phyloP scores from a whole-genome alignment of 2,329 filamentous ascomycete species.

The Aschersonia sp. region DNA sequence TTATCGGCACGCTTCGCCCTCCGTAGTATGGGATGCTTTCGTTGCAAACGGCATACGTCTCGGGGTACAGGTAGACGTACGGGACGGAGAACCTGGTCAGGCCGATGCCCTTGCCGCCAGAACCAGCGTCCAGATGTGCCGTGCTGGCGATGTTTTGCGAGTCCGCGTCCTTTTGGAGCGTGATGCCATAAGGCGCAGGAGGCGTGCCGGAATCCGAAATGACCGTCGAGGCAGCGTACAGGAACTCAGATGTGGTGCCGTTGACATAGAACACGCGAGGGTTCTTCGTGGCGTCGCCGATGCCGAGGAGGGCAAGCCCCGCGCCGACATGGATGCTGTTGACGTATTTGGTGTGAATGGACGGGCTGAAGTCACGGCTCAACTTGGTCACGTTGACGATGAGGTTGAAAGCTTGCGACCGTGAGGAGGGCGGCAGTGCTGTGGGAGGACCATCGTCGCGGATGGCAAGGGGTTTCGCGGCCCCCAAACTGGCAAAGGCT shows the following conservation, averaged over 20 bases:
- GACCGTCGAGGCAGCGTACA: slow-evolving; percentile 4
- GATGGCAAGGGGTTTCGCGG: slow-evolving; percentile 8
- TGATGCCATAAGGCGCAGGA: slow-evolving; percentile 9
- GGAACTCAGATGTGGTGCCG: slow-evolving; percentile 23
- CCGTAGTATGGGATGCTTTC: slow-evolving; percentile 26
- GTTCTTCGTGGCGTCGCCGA: slow-evolving; percentile 11
- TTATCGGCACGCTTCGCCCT: slow-evolving; percentile 17
- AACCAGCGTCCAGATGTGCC: background rate
- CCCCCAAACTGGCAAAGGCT: slow-evolving; percentile 11
- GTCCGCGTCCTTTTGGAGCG: background rate
- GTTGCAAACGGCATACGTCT: slow-evolving; percentile 27
- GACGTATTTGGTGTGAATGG: slow-evolving; percentile 25
- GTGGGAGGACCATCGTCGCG: slow-evolving; percentile 5
- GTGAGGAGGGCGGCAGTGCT: slow-evolving; percentile 5
- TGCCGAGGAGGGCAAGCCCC: slow-evolving; percentile 22
- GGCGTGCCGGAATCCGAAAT: slow-evolving; percentile 1
- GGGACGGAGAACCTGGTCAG: slow-evolving; percentile 10
- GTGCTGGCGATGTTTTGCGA: background rate
- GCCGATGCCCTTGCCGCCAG: slow-evolving; percentile 15
- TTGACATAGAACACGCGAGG: slow-evolving; percentile 32
- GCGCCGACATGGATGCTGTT: slow-evolving; percentile 28
- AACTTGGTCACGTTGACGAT: slow-evolving; percentile 29
- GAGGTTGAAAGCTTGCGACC: slow-evolving; percentile 21
- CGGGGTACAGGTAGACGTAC: slow-evolving; percentile 16
- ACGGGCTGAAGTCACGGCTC: slow-evolving; percentile 21